These are phyloP conservation scores for Scortechinia acanthostroma DNA, from an alignment of 2,329 filamentous ascomycete genomes.

Conservation along the genomic window DNA sequence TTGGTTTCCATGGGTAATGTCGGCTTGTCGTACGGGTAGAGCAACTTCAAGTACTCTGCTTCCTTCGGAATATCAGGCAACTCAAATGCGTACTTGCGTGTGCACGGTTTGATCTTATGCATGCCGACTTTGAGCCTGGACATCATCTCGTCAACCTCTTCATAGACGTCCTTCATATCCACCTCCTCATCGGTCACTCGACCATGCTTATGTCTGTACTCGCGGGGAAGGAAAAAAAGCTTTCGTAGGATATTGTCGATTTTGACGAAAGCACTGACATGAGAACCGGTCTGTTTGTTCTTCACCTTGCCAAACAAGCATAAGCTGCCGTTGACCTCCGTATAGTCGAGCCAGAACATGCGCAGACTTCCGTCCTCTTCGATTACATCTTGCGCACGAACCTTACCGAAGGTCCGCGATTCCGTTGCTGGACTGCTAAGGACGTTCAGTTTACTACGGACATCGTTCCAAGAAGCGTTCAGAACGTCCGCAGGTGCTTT, in stretches of 20 bases:
- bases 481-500: constrained; percentile 51
- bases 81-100: constrained; percentile 92
- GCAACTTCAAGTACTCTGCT: constrained; percentile 84
- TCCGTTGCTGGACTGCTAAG: constrained; percentile 67
- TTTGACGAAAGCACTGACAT: constrained; percentile 91
- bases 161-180: constrained; percentile 81
- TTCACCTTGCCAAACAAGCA: constrained; percentile 95
- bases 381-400: constrained; percentile 77
- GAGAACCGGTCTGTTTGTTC: constrained; percentile 72
- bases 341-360: constrained; percentile 97
- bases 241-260: constrained; percentile 90
- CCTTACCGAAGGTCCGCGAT: constrained; percentile 65
- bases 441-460: constrained; percentile 80
- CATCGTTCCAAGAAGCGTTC: constrained; percentile 82
- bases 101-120: constrained; percentile 89
- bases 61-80: constrained; percentile 80
- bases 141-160: constrained; percentile 85
- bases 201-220: constrained; percentile 46
- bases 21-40: constrained; percentile 87
- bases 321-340: constrained; percentile 81
- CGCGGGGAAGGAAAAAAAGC: constrained; percentile 82
- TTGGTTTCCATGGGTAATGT: constrained; percentile 61
- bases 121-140: constrained; percentile 75
- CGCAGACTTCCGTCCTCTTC: constrained; percentile 85
- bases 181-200: constrained; percentile 71